Base-by-base conservation (phyloP, 2,329 filamentous ascomycete species). In the Aureobasidium sp. region DNA sequence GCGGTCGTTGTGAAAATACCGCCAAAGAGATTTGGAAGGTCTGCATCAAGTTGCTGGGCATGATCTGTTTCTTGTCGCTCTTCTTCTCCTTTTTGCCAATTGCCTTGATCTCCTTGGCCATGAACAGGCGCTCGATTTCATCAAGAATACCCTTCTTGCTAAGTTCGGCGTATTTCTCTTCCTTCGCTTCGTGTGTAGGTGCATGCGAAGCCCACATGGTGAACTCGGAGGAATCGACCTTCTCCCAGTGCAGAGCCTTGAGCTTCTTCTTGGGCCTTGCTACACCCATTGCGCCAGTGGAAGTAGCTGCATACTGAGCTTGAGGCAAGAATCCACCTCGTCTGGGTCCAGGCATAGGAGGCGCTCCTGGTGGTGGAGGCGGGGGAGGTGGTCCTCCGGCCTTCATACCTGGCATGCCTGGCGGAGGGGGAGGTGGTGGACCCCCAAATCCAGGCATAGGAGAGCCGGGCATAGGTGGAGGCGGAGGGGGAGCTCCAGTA, bases 231-330 rank as follows among this genome's bases (percentile, higher is more conserved):
- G 89, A 84, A 75, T 99, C 94, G 61, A 99, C 91, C 80, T 97
- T 97, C 77, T 99, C 94, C 93, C 94, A 97, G 78, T 99, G 94
- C 68, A 99, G 82, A 63, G 93, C 93, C 85, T 99, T 99, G 75
- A 99, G 90, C 82, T 97, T 99, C 86, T 96, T 97, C 84, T 97
- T 97, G 25, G 94, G 91, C 68, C 93, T 82, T 58, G 91, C 90
- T 64, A 91, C 89, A 39, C 90, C 87, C 69, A 96, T 77, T 47
- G 87, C 85, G 67, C 90, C 80, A 8, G 84, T 83, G 25, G 85
- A 77, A 15, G 81, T 71, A 5, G 81, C 73, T 22, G 79, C 76
- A 62, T 80, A 79, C 36, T 82, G 80, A 67, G 84, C 80, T 66
- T 87, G 84, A 52, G 86, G 82, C 65, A 96, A 77, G 77, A 89